These are phyloP conservation scores for Ogataea glucozyma DNA, from an alignment of 805 yeast genomes.

Conservation along the genomic window DNA sequence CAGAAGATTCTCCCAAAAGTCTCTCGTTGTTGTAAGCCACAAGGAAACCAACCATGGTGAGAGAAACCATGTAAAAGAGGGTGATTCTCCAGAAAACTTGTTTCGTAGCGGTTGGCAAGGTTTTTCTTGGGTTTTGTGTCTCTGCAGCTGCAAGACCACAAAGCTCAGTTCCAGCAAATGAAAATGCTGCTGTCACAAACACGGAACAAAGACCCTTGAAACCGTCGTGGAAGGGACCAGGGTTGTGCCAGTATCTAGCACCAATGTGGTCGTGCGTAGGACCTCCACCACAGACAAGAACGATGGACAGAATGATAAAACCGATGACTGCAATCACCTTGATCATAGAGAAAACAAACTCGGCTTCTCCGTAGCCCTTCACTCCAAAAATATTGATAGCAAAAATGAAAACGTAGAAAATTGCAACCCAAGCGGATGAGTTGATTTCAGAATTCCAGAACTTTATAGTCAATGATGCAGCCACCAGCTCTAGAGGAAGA, in stretches of 20 bases:
- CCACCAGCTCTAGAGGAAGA: slow-evolving; percentile 50
- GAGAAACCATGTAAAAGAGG: slow-evolving; percentile 50
- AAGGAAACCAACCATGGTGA: slow-evolving; percentile 52
- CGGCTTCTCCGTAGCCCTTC: slow-evolving; percentile 64
- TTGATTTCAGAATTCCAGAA: slow-evolving; percentile 44
- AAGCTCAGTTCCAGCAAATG: slow-evolving; percentile 62
- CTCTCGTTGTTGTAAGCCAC: slow-evolving; percentile 54
- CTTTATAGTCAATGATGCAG: slow-evolving; percentile 47
- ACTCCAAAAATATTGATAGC: slow-evolving; percentile 56
- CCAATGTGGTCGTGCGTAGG: slow-evolving; percentile 55
- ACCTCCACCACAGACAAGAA: slow-evolving; percentile 59
- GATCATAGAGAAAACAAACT: slow-evolving; percentile 49
- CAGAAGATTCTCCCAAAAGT: slow-evolving; percentile 47
- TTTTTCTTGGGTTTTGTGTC: slow-evolving; percentile 52
- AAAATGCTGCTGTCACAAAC: slow-evolving; percentile 57
- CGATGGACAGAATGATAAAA: slow-evolving; percentile 50
- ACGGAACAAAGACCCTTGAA: slow-evolving; percentile 61
- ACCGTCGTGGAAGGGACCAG: slow-evolving; percentile 48
- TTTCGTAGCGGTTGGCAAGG: slow-evolving; percentile 58
- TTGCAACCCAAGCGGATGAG: slow-evolving; percentile 52
- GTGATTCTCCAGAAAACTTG: slow-evolving; percentile 59
- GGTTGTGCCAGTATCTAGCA: slow-evolving; percentile 54
- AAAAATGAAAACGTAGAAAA: slow-evolving; percentile 49
- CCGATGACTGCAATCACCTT: slow-evolving; percentile 57
- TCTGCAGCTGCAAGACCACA: slow-evolving; percentile 62